Evolutionary conservation across 495 filamentous ascomycete species (phyloP), one percentile per base, ranked within the genome.

Genomic region (Pseudoneurospora amorphoporcata): DNA sequence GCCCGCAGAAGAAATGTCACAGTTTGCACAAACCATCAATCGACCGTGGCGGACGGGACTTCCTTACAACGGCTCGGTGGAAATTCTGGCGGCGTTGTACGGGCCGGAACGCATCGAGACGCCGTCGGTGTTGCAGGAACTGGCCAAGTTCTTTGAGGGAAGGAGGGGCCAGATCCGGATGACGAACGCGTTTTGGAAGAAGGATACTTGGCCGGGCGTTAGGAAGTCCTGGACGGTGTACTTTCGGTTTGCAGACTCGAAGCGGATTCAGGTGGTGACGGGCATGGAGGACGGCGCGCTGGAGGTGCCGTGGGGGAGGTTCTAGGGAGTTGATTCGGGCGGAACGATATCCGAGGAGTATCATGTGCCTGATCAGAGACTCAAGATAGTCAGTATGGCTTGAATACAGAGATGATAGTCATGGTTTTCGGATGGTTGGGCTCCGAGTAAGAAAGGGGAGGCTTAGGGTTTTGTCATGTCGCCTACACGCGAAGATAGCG

Each of bases 201-300:
- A 16, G 5, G 78, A 78, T 39, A 68, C 76, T 41, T 79, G 78
- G 76, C 71, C 73, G 40, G 71, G 72, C n/a, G 40, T 70, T 17
- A 40, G 39, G 12, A 79, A 79, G 73, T 75, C 76, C 23, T 79
- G 78, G 78, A 70, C 75, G 4, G 73, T 77, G 35, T 79, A 73
- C 61, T 78, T 79, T 35, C 61, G 75, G 7, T 77, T 79, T 68
- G 72, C 73, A 1, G 74, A 72, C n/a, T 74, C 72, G 37, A 70
- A 68, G 72, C 43, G 47, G 58, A 72, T 79, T 47, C 78, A 79
- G 70, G 72, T 72, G 9, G 73, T 79, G 29, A 77, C 76, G 12
- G 76, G 78, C 40, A 77, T 77, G 76, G 78, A 79, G 72, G 69
- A 78, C 40, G 73, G 76, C 9, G 76, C 78, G 40, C 45, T 79